A percentile compares a stretch with the other conserved stretches of the same genome.
phyloP scores from a whole-genome alignment of 1,139 yeast species.

The Oligophagozyma castellii region DNA sequence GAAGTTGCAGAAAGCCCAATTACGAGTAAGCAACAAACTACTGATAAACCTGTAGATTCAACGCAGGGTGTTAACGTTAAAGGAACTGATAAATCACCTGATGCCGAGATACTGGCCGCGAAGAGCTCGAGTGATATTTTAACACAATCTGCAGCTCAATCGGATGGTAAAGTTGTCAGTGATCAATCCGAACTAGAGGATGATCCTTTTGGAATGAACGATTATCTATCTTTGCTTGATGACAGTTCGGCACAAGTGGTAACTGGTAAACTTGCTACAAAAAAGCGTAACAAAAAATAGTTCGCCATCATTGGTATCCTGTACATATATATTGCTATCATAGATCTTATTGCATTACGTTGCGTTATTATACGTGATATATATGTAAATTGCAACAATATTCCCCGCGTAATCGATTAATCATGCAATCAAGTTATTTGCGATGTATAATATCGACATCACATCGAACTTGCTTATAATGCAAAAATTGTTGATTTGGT shows the following conservation, averaged over 20 bases:
- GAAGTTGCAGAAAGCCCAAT: slow-evolving; percentile 11
- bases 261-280: slow-evolving; percentile 46
- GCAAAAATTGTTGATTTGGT: too few relatives aligned
- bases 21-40: slow-evolving; percentile 6
- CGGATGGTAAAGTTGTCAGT: background rate
- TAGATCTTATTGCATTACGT: too few relatives aligned
- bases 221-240: slow-evolving; percentile 48
- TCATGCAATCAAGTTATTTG: too few relatives aligned
- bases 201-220: slow-evolving; percentile 33
- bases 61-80: slow-evolving; percentile 10
- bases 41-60: slow-evolving; percentile 7
- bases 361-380: too few relatives aligned
- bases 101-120: slow-evolving; percentile 9
- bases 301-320: too few relatives aligned
- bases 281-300: slow-evolving; percentile 38
- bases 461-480: too few relatives aligned
- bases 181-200: slow-evolving; percentile 7
- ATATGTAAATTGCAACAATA: too few relatives aligned
- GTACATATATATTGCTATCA: too few relatives aligned
- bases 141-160: slow-evolving; percentile 1
- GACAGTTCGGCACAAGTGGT: slow-evolving; percentile 49
- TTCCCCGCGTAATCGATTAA: too few relatives aligned
- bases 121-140: slow-evolving; percentile 10
- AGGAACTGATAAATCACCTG: slow-evolving; percentile 6
- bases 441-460: too few relatives aligned